Conservation (phyloP, 108 stramenopile species). For the Pseudonitzschia multiseries region DNA sequence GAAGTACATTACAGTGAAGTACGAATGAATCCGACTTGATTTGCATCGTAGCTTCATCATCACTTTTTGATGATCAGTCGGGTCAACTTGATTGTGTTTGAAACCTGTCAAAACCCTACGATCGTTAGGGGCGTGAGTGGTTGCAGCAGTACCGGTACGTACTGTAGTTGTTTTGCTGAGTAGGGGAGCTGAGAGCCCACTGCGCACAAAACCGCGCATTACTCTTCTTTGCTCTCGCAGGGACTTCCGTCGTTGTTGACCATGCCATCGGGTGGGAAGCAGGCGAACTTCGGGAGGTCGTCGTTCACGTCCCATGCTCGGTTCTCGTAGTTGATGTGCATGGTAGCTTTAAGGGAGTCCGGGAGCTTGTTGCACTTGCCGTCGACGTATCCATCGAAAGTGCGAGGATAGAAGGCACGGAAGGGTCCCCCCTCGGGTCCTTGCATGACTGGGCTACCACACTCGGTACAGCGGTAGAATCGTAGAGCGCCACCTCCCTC, state of each 20-base stretch:
- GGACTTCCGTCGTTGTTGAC: slow-evolving; percentile 11
- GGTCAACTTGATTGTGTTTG: too few species aligned
- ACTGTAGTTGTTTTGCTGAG: too few species aligned
- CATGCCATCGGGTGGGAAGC: not conserved
- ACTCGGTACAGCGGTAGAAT: not conserved
- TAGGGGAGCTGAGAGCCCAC: too few species aligned
- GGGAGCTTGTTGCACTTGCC: slow-evolving; percentile 8
- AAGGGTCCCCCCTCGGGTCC: slow-evolving; percentile 3
- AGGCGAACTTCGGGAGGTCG: slow-evolving; percentile 9
- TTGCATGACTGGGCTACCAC: not conserved
- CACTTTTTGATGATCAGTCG: too few species aligned
- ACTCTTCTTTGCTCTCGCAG: not conserved
- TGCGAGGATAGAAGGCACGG: slow-evolving; percentile 4
- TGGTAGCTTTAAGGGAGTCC: not conserved
- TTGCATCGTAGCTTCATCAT: too few species aligned
- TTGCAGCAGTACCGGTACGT: too few species aligned
- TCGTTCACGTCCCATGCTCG: slow-evolving; percentile 5
- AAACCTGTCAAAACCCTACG: too few species aligned
- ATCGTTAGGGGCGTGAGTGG: too few species aligned
- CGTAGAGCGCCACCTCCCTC: not conserved
- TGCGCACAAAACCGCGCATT: too few species aligned
- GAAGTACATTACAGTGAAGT: too few species aligned
- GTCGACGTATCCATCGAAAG: slow-evolving; percentile 1
- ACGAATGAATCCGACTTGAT: too few species aligned
- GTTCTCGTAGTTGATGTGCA: slow-evolving; percentile 18